Evolutionary conservation across 257 asterid genomes (phyloP).

Genomic region (Nicotiana paniculata): DNA sequence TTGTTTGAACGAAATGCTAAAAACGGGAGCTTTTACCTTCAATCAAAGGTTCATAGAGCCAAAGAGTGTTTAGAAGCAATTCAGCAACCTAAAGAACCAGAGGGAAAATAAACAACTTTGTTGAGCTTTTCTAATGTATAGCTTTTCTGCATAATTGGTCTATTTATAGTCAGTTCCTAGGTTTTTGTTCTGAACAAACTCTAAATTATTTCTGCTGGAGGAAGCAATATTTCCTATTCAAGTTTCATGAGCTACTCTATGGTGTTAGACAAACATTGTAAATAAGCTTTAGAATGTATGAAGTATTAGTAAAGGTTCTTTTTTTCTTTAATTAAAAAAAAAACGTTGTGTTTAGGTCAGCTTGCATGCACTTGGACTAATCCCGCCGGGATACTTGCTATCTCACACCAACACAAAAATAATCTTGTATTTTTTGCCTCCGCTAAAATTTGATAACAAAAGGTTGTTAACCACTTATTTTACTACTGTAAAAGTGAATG

Average conservation of each 20-base stretch:
- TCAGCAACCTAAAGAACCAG: constrained; percentile 18
- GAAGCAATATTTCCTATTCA: background rate
- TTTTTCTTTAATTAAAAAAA: too few relatives aligned
- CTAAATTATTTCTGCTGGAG: background rate
- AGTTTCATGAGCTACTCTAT: background rate
- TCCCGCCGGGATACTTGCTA: too few relatives aligned
- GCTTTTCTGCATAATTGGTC: background rate
- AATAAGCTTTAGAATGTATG: background rate
- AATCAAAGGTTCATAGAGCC: constrained; percentile 65
- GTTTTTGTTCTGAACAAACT: background rate
- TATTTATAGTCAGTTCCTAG: background rate
- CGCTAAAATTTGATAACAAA: too few relatives aligned
- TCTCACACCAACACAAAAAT: too few relatives aligned
- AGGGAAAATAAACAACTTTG: background rate
- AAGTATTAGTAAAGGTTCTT: background rate
- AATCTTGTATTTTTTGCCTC: too few relatives aligned
- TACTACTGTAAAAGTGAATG: too few relatives aligned
- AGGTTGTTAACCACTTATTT: background rate
- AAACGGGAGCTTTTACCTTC: constrained; percentile 42
- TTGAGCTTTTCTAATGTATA: background rate
- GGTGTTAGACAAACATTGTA: background rate
- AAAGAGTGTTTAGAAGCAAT: constrained; percentile 57
- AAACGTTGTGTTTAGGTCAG: too few relatives aligned
- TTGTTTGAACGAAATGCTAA: constrained; percentile 52
- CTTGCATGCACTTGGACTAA: too few relatives aligned